Base-by-base conservation (phyloP, 164 flowering plant genomes). In the Saururus chinensis region DNA sequence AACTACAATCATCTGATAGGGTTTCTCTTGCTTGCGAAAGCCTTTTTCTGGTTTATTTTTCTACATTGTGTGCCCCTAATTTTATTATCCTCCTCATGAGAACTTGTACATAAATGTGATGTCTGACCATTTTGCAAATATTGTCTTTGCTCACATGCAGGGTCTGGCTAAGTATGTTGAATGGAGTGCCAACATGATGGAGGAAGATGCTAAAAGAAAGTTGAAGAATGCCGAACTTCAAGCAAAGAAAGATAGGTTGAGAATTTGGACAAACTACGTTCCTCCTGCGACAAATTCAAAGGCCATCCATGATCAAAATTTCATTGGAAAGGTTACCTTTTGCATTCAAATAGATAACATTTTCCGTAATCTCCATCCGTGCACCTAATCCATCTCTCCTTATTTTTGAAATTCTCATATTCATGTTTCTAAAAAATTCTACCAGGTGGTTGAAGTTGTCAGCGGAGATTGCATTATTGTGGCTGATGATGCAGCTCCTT, bases 141-240 rank as follows among this genome's bases (percentile, higher is more conserved):
- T 64, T 57, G 24, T 7, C 14, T 51, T 35, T 53, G 21, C n/a
- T 9, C 56, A 11, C 19, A 49, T 64, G 5, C 35, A 95, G 99
- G 97, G 99, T 60, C 72, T 85, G 42, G 99, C 99, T 51, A 91
- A 91, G 73, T 91, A 71, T 77, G 87, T 95, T 56, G 97, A 95
- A 48, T 95, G 99, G 99, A 95, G 99, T 79, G 99, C 95, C 60
- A 85, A 79, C 61, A 77, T 84, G 89, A 77, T 95, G 92, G 97
- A 95, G 72, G 95, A 89, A 25, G 95, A 91, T 57, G 89, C 87
- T 63, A 86, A 81, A 57, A 71, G 88, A 63, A 54, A 61, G 65
- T 73, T 95, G 70, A 95, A 91, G 75, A 56, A 71, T 62, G 87
- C 96, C 21, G 99, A 95, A 58, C 97, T 95, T 65, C 80, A 84